Evolutionary conservation across 768 basidiomycete species (phyloP).

Genomic region (Pholiota microspora): DNA sequence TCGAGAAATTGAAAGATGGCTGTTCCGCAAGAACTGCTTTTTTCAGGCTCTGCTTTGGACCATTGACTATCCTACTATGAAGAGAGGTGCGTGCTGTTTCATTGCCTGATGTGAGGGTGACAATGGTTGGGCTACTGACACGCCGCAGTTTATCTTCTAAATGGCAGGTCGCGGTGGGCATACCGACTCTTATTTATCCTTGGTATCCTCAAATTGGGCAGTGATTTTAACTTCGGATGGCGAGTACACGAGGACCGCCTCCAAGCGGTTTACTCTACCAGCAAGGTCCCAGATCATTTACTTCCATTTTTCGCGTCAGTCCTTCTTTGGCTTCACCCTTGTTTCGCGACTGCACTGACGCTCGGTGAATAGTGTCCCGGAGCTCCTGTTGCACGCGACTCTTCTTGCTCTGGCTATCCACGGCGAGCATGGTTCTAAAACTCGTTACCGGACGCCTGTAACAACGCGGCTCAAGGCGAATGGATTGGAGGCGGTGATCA

Average conservation of each 20-base stretch:
- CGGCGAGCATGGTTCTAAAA: background rate
- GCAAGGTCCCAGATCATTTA: background rate
- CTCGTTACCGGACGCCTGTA: background rate
- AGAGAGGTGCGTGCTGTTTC: background rate
- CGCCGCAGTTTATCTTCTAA: background rate
- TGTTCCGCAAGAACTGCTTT: background rate
- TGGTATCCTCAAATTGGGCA: background rate
- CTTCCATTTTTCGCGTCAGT: background rate
- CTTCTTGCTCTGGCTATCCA: background rate
- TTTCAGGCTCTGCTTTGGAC: background rate
- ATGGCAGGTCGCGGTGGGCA: background rate
- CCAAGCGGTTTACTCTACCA: background rate
- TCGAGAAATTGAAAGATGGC: background rate
- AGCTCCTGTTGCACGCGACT: background rate
- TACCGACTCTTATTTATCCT: background rate
- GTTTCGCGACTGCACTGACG: background rate
- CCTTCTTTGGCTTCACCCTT: background rate
- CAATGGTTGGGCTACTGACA: background rate
- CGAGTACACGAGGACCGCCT: background rate
- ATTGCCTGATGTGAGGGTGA: background rate
- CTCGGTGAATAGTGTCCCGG: background rate
- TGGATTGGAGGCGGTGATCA: background rate
- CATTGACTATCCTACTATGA: background rate
- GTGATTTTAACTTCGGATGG: background rate
- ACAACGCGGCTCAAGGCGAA: background rate